Conservation (phyloP, 768 basidiomycete species). For the Terana coerulea region DNA sequence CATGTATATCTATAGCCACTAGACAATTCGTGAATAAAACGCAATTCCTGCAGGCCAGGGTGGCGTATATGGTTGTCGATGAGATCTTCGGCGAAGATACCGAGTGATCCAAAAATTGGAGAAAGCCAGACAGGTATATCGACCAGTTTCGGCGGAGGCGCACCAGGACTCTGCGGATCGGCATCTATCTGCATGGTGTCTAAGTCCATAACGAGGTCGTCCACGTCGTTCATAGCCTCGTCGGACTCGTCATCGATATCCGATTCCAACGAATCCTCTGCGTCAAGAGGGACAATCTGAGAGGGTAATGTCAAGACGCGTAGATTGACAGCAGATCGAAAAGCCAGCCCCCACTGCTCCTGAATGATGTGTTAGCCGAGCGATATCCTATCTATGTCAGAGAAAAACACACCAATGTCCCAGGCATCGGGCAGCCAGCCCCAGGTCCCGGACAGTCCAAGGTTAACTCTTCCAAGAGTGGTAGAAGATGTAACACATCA, state of each 20-base stretch:
- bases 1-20: neutral
- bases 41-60: slow-evolving; percentile 4
- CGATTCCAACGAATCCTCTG: neutral
- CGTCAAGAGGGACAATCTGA: neutral
- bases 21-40: slow-evolving; percentile 9
- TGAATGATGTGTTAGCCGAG: neutral
- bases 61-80: slow-evolving; percentile 6
- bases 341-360: neutral
- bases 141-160: neutral
- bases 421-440: neutral
- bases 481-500: neutral
- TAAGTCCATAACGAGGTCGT: too few species aligned
- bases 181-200: too few species aligned
- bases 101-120: neutral
- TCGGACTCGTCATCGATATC: neutral
- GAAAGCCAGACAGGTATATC: neutral
- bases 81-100: slow-evolving; percentile 11
- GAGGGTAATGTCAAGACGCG: slow-evolving; percentile 6
- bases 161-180: neutral
- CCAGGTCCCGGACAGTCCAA: neutral
- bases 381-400: neutral
- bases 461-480: slow-evolving; percentile 8
- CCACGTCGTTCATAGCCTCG: too few species aligned
- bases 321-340: neutral
- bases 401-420: neutral